Percentiles rank a stretch among this genome's conserved stretches.
Evolutionary conservation across 805 yeast species (phyloP).

Genomic region (Isabelozyma heimii): DNA sequence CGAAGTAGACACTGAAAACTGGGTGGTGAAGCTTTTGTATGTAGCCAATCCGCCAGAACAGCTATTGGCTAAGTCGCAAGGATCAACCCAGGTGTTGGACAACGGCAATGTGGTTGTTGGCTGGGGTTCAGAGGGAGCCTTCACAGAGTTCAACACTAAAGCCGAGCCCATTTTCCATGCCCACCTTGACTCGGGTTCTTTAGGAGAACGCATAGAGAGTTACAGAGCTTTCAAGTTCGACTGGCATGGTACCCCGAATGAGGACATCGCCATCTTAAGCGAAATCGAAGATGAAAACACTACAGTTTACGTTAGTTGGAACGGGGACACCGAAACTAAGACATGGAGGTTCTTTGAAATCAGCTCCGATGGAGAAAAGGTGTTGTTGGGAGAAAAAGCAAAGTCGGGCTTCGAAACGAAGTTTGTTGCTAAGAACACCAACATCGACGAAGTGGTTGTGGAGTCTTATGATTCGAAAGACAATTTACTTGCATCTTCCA

Average conservation of each 20-base stretch:
- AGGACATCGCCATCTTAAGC: constrained; percentile 24
- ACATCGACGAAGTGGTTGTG: constrained; percentile 7
- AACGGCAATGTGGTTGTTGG: constrained; percentile 33
- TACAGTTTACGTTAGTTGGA: constrained; percentile 31
- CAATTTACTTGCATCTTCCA: constrained; percentile 10
- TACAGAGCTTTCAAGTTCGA: constrained; percentile 34
- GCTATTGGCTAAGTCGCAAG: constrained; percentile 27
- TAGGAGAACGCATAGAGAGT: constrained; percentile 24
- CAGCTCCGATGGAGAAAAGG: constrained; percentile 7
- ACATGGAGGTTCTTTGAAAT: constrained; percentile 24
- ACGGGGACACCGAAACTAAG: constrained; percentile 35
- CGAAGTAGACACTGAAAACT: constrained; percentile 24
- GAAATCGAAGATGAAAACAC: constrained; percentile 15
- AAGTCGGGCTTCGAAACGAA: constrained; percentile 29
- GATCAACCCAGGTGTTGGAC: constrained; percentile 28
- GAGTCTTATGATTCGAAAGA: constrained; percentile 13
- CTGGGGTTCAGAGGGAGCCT: constrained; percentile 39
- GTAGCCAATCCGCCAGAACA: constrained; percentile 21
- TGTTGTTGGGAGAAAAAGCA: constrained; percentile 11
- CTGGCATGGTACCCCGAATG: constrained; percentile 33
- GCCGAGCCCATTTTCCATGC: constrained; percentile 31
- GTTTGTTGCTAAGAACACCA: constrained; percentile 1
- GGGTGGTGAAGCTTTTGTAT: constrained; percentile 23
- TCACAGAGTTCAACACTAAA: constrained; percentile 28
- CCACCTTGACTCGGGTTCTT: constrained; percentile 24